Base-by-base conservation (phyloP, 176 grass and related monocot species). In the Carex parvula region DNA sequence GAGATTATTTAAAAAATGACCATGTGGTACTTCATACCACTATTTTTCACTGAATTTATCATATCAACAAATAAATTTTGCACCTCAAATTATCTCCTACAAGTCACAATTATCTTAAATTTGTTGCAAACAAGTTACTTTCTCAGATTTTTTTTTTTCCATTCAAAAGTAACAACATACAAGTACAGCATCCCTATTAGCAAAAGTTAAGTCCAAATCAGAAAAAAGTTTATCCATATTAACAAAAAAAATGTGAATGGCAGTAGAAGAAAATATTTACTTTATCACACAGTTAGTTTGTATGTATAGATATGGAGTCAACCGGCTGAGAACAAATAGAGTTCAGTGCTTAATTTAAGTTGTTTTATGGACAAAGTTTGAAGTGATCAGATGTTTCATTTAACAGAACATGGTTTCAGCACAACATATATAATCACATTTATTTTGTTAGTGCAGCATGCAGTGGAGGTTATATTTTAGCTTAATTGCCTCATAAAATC, bases 401-500 rank as follows among this genome's bases (percentile, higher is more conserved):
- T 46, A 46, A 46, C 42, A 9, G 42, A 46, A 46, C 42, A 46
- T 9, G 42, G 1, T 9, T 46, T 46, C 8, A 21, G 20, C 24
- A 62, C 20, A 62, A 22, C 60, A 62, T 22, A 61, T 29, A 29
- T 29, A 29, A 29, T 29, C 30, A 64, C 62, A 13, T 32, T 4
- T 65, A 66, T 33, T 66, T 32, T 33, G 29, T 66, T 33, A 15
- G n/a, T n/a, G n/a, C n/a, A n/a, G n/a, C n/a, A 32, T 66, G 29
- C 64, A 33, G 4, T 13, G 3, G 24, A 11, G 22, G 44, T 26
- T 50, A 6, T 26, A 26, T 13, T 26, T 73, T 74, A 53, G 12
- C 67, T 77, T 29, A 29, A 29, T 29, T 77, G 73, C 73, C 73
- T 30, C 73, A 77, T 54, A 55, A 77, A 77, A 77, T 77, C 73